Evolutionary conservation across 441 rosid species (phyloP).

Genomic region (Croton laevigatus): DNA sequence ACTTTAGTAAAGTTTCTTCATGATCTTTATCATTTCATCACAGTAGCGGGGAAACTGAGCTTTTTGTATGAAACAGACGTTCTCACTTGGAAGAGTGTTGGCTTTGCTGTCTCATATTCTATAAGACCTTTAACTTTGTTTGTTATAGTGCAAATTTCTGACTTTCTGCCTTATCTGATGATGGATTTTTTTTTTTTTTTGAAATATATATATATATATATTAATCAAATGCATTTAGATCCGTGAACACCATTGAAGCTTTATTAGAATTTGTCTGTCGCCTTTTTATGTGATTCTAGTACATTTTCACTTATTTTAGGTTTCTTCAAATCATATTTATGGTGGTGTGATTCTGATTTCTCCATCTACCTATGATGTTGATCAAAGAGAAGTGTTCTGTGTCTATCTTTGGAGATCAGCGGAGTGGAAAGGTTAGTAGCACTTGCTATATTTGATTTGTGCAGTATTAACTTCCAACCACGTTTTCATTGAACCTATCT

Average conservation of each 20-base stretch:
- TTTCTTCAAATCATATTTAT: slow-evolving; percentile 49
- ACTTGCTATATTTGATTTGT: slow-evolving; percentile 8
- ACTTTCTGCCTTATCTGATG: slow-evolving; percentile 13
- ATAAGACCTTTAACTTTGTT: slow-evolving; percentile 43
- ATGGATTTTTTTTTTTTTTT: slow-evolving; percentile 2
- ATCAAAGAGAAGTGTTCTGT: slow-evolving; percentile 84
- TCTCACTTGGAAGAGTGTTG: slow-evolving; percentile 69
- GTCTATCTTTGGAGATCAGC: slow-evolving; percentile 65
- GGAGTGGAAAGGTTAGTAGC: slow-evolving; percentile 51
- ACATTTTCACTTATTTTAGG: slow-evolving; percentile 39
- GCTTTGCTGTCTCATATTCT: slow-evolving; percentile 67
- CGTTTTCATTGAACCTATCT: slow-evolving; percentile 20
- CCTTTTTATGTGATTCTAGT: neutral
- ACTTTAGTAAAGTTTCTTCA: neutral
- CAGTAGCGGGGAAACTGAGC: slow-evolving; percentile 48
- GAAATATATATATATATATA: no score
- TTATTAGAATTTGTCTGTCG: neutral
- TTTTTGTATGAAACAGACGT: slow-evolving; percentile 81
- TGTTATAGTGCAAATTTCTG: slow-evolving; percentile 1
- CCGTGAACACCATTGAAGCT: slow-evolving; percentile 20
- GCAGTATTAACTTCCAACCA: slow-evolving; percentile 4
- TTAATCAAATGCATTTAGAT: slow-evolving; percentile 12
- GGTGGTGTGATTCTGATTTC: slow-evolving; percentile 87
- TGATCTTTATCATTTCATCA: neutral
- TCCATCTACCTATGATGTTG: slow-evolving; percentile 66